phyloP scores from a whole-genome alignment of 1,284 basidiomycete species.

The Cutaneotrichosporon sp. region DNA sequence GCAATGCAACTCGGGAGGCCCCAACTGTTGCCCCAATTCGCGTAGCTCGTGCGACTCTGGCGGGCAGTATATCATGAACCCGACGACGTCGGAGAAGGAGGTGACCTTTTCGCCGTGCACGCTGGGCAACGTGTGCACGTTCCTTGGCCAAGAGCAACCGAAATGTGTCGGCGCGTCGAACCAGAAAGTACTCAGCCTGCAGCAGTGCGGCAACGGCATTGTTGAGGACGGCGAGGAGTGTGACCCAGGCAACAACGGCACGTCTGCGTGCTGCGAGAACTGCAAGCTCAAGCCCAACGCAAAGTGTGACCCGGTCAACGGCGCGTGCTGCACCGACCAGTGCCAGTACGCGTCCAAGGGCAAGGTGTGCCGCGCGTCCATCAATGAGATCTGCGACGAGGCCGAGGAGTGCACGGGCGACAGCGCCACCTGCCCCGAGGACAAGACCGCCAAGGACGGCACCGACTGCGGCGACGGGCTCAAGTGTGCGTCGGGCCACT shows the following conservation, averaged over 20 bases:
- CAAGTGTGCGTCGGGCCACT: slow-evolving; percentile 72
- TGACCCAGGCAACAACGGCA: slow-evolving; percentile 66
- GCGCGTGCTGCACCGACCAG: slow-evolving; percentile 65
- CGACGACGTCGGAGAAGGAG: slow-evolving; percentile 63
- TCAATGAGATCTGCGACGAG: slow-evolving; percentile 66
- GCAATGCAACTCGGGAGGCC: slow-evolving; percentile 59
- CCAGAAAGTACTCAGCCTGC: slow-evolving; percentile 33
- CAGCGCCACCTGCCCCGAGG: slow-evolving; percentile 66
- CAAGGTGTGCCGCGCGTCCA: slow-evolving; percentile 64
- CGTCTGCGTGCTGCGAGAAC: slow-evolving; percentile 63
- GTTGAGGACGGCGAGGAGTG: slow-evolving; percentile 69
- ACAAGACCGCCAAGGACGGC: slow-evolving; percentile 65
- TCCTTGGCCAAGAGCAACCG: not conserved
- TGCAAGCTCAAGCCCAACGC: slow-evolving; percentile 71
- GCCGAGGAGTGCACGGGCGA: slow-evolving; percentile 75
- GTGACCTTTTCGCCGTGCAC: slow-evolving; percentile 70
- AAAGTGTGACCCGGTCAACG: slow-evolving; percentile 73
- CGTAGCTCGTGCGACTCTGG: slow-evolving; percentile 61
- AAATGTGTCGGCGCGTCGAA: slow-evolving; percentile 5
- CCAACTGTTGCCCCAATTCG: slow-evolving; percentile 66
- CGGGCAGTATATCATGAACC: slow-evolving; percentile 71
- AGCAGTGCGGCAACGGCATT: slow-evolving; percentile 50
- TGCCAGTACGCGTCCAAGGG: slow-evolving; percentile 64
- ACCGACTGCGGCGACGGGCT: slow-evolving; percentile 63
- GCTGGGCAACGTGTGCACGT: slow-evolving; percentile 73